These are phyloP conservation scores for Xerocomus brunneocitrinus DNA, from an alignment of 768 basidiomycete species.

Conservation along the genomic window DNA sequence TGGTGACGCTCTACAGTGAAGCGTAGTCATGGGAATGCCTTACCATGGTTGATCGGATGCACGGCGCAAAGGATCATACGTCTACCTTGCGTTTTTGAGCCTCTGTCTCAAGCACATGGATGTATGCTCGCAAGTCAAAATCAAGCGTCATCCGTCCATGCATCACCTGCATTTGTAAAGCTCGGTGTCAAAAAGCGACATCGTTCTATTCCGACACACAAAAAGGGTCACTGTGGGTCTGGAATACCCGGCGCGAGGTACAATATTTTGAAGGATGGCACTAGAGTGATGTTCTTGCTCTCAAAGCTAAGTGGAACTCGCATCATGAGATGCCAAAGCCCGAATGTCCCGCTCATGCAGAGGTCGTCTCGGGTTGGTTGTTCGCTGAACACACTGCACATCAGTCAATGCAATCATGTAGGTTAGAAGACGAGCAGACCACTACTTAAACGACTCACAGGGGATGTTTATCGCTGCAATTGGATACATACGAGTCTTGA, in stretches of 20 bases:
- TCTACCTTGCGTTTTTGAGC: constrained; percentile 29
- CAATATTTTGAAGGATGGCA: constrained; percentile 12
- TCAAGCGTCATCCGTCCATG: constrained; percentile 54
- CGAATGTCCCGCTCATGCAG: too few relatives aligned
- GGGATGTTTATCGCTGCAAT: too few relatives aligned
- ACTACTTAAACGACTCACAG: too few relatives aligned
- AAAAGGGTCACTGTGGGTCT: constrained; percentile 40
- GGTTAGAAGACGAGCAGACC: too few relatives aligned
- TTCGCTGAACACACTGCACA: too few relatives aligned
- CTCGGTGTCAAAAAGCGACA: too few relatives aligned
- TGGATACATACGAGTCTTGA: too few relatives aligned
- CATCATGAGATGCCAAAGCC: too few relatives aligned
- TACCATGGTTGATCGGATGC: constrained; percentile 59
- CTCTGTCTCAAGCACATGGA: constrained; percentile 50
- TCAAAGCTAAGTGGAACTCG: background rate
- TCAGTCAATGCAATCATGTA: too few relatives aligned
- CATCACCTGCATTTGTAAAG: constrained; percentile 50
- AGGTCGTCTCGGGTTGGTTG: too few relatives aligned
- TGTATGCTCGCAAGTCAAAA: constrained; percentile 48
- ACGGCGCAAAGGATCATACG: constrained; percentile 44
- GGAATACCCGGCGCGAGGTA: constrained; percentile 2
- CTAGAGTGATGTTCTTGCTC: background rate
- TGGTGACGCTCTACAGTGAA: too few relatives aligned
- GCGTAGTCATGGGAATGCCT: background rate
- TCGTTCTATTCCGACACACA: background rate